A percentile compares a stretch with the other conserved stretches of the same genome.
phyloP scores from a whole-genome alignment of 2,329 filamentous ascomycete species.

The Aspergillus tubingensis region DNA sequence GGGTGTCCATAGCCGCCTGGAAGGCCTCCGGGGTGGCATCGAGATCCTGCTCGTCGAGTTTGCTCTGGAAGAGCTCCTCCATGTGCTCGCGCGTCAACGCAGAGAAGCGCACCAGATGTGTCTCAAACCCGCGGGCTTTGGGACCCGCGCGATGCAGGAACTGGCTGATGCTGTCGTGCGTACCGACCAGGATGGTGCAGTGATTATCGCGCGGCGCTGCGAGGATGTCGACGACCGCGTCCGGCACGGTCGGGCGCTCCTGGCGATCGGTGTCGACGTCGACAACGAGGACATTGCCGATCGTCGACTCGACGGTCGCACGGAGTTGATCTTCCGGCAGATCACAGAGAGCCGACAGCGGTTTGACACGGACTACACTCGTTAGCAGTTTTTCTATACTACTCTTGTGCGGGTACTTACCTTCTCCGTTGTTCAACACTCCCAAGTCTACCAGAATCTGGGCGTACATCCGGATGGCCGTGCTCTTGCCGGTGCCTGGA shows the following conservation, averaged over 20 bases:
- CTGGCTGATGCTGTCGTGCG: slow-evolving; percentile 9
- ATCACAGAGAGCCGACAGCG: slow-evolving; percentile 8
- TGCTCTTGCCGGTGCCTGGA: slow-evolving; percentile 24
- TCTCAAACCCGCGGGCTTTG: slow-evolving; percentile 7
- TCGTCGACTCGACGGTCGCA: slow-evolving; percentile 9
- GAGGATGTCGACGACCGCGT: slow-evolving; percentile 11
- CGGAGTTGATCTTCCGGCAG: slow-evolving; percentile 5
- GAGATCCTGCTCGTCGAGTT: slow-evolving; percentile 19
- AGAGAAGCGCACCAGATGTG: slow-evolving; percentile 17
- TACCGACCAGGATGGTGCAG: slow-evolving; percentile 20
- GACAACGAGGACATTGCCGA: slow-evolving; percentile 20
- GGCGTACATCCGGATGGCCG: slow-evolving; percentile 24
- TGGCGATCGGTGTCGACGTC: slow-evolving; percentile 17
- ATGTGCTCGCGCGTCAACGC: slow-evolving; percentile 16
- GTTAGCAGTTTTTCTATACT: background rate
- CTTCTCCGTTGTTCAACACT: slow-evolving; percentile 16
- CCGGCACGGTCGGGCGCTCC: slow-evolving; percentile 7
- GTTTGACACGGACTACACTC: slow-evolving; percentile 7
- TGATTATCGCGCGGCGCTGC: slow-evolving; percentile 9
- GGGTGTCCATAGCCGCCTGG: slow-evolving; percentile 19
- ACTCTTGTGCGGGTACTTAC: background rate
- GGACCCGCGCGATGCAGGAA: slow-evolving; percentile 15
- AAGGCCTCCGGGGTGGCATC: slow-evolving; percentile 21
- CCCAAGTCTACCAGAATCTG: slow-evolving; percentile 23
- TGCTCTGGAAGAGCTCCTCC: slow-evolving; percentile 20